These are phyloP conservation scores for Atkinsonella texensis DNA, from an alignment of 2,329 filamentous ascomycete genomes.

Conservation along the genomic window DNA sequence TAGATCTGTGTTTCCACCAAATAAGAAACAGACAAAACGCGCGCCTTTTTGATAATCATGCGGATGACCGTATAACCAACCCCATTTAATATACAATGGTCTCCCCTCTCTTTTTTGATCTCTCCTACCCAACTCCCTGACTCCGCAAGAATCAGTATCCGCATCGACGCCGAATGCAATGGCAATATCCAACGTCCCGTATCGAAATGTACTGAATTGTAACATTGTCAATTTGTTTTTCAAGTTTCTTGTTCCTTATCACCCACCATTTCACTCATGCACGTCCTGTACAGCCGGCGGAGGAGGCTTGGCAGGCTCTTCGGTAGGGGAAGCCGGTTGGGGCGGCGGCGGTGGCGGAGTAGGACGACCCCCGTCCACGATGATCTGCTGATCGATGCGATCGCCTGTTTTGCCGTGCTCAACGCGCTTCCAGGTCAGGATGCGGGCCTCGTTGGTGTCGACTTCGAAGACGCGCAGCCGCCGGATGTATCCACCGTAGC, in stretches of 20 bases:
- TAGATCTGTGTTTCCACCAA: too few relatives aligned
- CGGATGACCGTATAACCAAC: not conserved
- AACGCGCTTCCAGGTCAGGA: constrained; percentile 84
- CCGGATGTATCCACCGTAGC: constrained; percentile 75
- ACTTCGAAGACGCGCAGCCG: constrained; percentile 84
- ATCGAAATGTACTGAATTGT: not conserved
- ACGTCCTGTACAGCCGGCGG: constrained; percentile 8
- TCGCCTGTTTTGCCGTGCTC: constrained; percentile 49
- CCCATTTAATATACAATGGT: not conserved
- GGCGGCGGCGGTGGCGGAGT: constrained; percentile 18
- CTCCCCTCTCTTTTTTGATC: not conserved
- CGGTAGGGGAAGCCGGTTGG: not conserved
- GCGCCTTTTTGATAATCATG: not conserved
- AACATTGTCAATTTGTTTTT: not conserved
- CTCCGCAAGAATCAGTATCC: not conserved
- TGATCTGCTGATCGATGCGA: constrained; percentile 51
- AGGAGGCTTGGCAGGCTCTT: not conserved
- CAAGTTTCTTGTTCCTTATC: too few relatives aligned
- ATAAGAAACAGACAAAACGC: too few relatives aligned
- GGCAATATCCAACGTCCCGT: not conserved
- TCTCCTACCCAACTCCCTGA: not conserved
- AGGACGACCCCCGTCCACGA: constrained; percentile 49
- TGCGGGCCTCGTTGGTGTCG: constrained; percentile 79
- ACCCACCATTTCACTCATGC: constrained; percentile 5
- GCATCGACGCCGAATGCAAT: not conserved